phyloP scores from a whole-genome alignment of 805 yeast genomes.

The Torulaspora delbrueckii region DNA sequence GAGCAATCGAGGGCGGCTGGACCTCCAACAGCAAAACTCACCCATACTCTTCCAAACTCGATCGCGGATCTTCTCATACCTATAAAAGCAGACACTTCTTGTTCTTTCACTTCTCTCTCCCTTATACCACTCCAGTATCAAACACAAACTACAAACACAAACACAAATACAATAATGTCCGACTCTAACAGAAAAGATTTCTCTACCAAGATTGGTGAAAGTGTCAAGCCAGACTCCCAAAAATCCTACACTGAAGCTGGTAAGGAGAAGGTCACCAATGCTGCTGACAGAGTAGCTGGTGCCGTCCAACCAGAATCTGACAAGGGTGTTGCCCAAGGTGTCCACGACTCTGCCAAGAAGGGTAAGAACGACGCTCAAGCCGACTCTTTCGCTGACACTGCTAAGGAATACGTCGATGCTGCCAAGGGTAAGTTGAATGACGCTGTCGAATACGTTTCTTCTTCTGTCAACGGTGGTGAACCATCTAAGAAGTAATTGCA shows the following conservation, averaged over 20 bases:
- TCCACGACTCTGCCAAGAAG: conserved; percentile 53
- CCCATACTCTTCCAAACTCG: not conserved
- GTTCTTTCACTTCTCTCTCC: not conserved
- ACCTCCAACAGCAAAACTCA: not conserved
- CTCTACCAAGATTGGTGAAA: conserved; percentile 62
- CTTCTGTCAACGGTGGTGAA: conserved; percentile 52
- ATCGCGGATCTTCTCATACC: not conserved
- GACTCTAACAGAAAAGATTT: conserved; percentile 72
- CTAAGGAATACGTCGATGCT: conserved; percentile 51
- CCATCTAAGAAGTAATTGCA: conserved; percentile 38
- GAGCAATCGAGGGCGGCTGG: not conserved
- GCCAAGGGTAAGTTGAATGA: conserved; percentile 50
- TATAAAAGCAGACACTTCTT: conserved; percentile 4
- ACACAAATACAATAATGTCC: conserved; percentile 34
- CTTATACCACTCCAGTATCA: conserved; percentile 4
- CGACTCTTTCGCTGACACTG: conserved; percentile 49
- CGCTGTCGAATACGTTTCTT: conserved; percentile 44
- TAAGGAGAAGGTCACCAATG: conserved; percentile 64
- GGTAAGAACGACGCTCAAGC: conserved; percentile 50
- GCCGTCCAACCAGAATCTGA: conserved; percentile 56
- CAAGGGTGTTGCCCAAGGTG: conserved; percentile 66
- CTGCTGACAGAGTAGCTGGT: conserved; percentile 60
- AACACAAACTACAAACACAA: conserved; percentile 7
- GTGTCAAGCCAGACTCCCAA: conserved; percentile 63
- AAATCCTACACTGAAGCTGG: conserved; percentile 61